A percentile compares a stretch with the other conserved stretches of the same genome.
These are phyloP conservation scores for Coniosporium uncinatum DNA, from an alignment of 2,329 filamentous ascomycete species.

Conservation along the genomic window DNA sequence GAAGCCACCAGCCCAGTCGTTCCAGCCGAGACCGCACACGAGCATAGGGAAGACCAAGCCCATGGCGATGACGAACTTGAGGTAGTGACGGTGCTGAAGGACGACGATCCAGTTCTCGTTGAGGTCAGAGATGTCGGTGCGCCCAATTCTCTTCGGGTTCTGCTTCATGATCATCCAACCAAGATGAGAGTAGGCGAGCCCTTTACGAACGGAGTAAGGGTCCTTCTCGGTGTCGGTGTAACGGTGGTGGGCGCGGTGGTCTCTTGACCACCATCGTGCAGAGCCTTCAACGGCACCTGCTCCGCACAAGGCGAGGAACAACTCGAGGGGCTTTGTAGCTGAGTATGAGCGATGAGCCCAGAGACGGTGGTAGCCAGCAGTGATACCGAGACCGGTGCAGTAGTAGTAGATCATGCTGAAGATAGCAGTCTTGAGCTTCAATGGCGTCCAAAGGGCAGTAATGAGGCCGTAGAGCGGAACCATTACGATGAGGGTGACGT, in stretches of 20 bases:
- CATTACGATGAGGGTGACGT: conserved; percentile 74
- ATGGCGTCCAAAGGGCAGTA: conserved; percentile 73
- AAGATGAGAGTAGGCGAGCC: conserved; percentile 42
- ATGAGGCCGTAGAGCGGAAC: conserved; percentile 73
- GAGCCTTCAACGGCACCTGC: conserved; percentile 43
- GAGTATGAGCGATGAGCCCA: conserved; percentile 41
- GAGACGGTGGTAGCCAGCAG: conserved; percentile 27
- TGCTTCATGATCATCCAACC: conserved; percentile 49
- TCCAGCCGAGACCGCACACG: conserved; percentile 40
- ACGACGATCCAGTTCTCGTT: conserved; percentile 44
- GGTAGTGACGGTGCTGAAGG: conserved; percentile 42
- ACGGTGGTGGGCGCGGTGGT: conserved; percentile 42
- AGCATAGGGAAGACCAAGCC: conserved; percentile 40
- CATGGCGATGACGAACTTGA: conserved; percentile 41
- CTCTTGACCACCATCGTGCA: conserved; percentile 43
- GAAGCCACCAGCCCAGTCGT: conserved; percentile 42
- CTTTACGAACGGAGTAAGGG: conserved; percentile 46
- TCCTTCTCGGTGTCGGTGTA: conserved; percentile 48
- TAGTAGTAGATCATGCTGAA: conserved; percentile 81
- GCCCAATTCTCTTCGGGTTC: conserved; percentile 45
- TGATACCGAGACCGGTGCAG: conserved; percentile 58
- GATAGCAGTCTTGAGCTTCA: conserved; percentile 65
- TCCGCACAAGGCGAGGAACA: conserved; percentile 42
- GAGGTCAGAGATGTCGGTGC: conserved; percentile 43
- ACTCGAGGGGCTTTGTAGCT: conserved; percentile 33